A percentile compares a stretch with the other conserved stretches of the same genome.
phyloP scores from a whole-genome alignment of 2,329 filamentous ascomycete species.

The Cercospora zeae-maydis region DNA sequence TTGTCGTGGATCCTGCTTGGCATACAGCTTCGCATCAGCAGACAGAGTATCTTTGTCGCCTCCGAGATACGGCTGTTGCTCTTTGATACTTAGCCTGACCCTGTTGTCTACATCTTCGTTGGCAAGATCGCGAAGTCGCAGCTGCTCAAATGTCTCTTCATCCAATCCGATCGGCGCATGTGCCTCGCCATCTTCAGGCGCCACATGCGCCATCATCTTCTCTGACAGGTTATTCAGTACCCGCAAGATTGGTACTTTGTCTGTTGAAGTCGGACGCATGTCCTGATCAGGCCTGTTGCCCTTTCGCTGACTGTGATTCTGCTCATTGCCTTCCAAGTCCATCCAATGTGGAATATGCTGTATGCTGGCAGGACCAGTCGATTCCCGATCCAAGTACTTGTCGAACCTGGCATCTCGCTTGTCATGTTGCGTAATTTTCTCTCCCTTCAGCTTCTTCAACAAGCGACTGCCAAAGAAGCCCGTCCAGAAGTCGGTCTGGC shows the following conservation, averaged over 20 bases:
- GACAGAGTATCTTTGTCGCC: constrained; percentile 44
- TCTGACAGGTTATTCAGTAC: constrained; percentile 87
- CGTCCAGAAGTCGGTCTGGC: constrained; percentile 82
- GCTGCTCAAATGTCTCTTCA: constrained; percentile 68
- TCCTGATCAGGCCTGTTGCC: constrained; percentile 87
- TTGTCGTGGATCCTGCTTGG: constrained; percentile 65
- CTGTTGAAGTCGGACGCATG: constrained; percentile 71
- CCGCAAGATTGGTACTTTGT: constrained; percentile 82
- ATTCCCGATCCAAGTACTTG: constrained; percentile 72
- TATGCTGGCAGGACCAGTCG: constrained; percentile 47
- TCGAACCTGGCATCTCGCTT: constrained; percentile 76
- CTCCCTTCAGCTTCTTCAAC: constrained; percentile 86
- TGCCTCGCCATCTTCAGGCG: constrained; percentile 69
- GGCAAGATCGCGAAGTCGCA: constrained; percentile 76
- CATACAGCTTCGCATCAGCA: constrained; percentile 56
- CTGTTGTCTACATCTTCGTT: constrained; percentile 70
- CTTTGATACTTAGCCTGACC: constrained; percentile 80
- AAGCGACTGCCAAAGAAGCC: constrained; percentile 89
- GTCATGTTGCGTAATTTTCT: constrained; percentile 77
- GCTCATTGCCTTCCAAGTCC: constrained; percentile 89
- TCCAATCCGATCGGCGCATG: constrained; percentile 64
- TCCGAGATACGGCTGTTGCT: constrained; percentile 80
- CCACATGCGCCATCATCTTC: constrained; percentile 86
- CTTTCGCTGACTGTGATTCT: constrained; percentile 80
- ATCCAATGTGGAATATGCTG: constrained; percentile 81